phyloP scores from a whole-genome alignment of 1,139 yeast genomes.

The Suhomyces anneliseae region DNA sequence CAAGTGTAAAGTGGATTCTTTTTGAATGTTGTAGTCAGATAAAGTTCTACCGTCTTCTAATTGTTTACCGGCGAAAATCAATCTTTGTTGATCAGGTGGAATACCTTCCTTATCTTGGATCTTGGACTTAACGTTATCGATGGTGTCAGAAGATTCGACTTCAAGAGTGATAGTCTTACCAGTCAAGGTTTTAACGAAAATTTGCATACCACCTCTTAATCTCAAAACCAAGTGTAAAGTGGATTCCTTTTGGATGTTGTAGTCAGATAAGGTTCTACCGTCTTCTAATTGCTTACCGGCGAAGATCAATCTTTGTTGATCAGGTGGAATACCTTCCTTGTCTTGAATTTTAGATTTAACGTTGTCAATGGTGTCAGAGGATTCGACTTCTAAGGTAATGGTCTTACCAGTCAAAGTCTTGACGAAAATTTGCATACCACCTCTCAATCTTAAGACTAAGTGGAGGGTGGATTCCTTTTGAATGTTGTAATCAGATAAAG shows the following conservation, averaged over 20 bases:
- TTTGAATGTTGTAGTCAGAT: constrained; percentile 92
- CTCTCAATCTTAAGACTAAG: constrained; percentile 33
- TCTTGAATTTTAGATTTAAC: constrained; percentile 93
- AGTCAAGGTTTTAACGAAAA: constrained; percentile 57
- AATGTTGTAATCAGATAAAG: constrained; percentile 62
- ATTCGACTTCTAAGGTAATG: constrained; percentile 91
- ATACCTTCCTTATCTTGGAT: constrained; percentile 94
- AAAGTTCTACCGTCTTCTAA: constrained; percentile 91
- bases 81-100: constrained; percentile 93
- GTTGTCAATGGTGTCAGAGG: constrained; percentile 91
- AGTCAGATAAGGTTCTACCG: constrained; percentile 89
- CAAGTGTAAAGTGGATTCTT: constrained; percentile 87
- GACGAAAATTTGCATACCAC: constrained; percentile 50
- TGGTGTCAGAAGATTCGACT: constrained; percentile 92
- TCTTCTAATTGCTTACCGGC: constrained; percentile 95
- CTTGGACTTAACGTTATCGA: constrained; percentile 91
- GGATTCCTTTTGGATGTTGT: constrained; percentile 94
- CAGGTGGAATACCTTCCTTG: constrained; percentile 95
- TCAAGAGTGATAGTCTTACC: constrained; percentile 92
- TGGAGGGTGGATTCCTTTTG: constrained; percentile 60
- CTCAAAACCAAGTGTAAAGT: constrained; percentile 85
- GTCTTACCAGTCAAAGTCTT: constrained; percentile 88
- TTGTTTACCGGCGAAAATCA: constrained; percentile 92
- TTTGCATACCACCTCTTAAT: constrained; percentile 90
- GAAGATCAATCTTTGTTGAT: constrained; percentile 89